A percentile compares a stretch with the other conserved stretches of the same genome.
These are phyloP conservation scores for Mortierella polycephala DNA, from an alignment of 371 early-diverging fungal species.

Conservation along the genomic window DNA sequence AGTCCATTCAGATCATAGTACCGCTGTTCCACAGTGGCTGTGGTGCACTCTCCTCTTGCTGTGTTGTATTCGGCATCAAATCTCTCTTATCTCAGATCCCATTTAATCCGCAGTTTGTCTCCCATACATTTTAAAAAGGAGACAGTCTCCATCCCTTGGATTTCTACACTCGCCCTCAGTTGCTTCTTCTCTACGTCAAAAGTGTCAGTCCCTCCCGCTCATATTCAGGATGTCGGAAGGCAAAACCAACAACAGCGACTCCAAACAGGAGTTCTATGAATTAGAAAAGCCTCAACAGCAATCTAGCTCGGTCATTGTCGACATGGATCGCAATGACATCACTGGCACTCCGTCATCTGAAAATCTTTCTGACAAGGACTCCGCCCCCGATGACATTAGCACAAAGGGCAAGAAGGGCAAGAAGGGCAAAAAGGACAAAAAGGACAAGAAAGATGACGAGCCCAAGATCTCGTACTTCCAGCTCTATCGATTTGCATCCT, in stretches of 20 bases:
- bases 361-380: conserved; percentile 21
- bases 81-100: too few species aligned
- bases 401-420: conserved; percentile 53
- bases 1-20: too few species aligned
- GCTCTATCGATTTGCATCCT: conserved; percentile 77
- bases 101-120: too few species aligned
- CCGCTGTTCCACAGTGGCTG: too few species aligned
- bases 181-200: neutral
- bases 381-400: conserved; percentile 6
- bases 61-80: too few species aligned
- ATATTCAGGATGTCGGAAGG: conserved; percentile 5
- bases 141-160: too few species aligned
- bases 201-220: neutral
- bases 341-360: conserved; percentile 31
- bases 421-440: conserved; percentile 41
- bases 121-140: too few species aligned
- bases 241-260: neutral
- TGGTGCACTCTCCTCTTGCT: too few species aligned
- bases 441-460: conserved; percentile 47
- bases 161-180: too few species aligned
- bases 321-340: conserved; percentile 26
- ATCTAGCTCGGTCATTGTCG: conserved; percentile 12
- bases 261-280: conserved; percentile 20
- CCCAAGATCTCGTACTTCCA: conserved; percentile 61
- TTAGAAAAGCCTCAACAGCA: conserved; percentile 5